A percentile compares a stretch with the other conserved stretches of the same genome.
Conservation (phyloP, 768 basidiomycete genomes). For the Dentipellis fragilis region DNA sequence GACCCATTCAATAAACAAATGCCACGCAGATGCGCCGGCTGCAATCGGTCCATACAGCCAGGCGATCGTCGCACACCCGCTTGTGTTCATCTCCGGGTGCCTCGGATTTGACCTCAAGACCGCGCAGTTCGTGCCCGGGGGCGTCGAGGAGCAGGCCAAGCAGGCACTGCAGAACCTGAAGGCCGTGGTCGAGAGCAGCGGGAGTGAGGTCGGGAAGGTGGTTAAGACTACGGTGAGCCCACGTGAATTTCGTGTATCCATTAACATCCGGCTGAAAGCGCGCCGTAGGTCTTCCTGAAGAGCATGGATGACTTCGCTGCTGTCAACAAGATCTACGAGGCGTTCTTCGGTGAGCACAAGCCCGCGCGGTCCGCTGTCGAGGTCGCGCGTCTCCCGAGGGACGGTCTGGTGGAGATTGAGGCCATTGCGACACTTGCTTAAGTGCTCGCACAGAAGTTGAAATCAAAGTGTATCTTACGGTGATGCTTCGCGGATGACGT, state of each 20-base stretch:
- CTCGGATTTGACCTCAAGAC: constrained; percentile 73
- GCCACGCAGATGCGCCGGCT: constrained; percentile 53
- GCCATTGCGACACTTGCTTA: constrained; percentile 47
- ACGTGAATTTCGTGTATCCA: background rate
- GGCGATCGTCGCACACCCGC: constrained; percentile 72
- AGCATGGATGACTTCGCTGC: constrained; percentile 82
- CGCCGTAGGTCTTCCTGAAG: constrained; percentile 76
- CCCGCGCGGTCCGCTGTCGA: constrained; percentile 77
- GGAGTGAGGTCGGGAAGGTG: constrained; percentile 69
- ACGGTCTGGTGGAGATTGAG: constrained; percentile 90
- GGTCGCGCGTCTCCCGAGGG: constrained; percentile 79
- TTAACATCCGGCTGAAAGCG: background rate
- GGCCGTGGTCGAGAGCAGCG: constrained; percentile 74
- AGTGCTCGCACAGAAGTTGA: background rate
- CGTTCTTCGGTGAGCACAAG: constrained; percentile 84
- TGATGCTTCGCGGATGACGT: no score
- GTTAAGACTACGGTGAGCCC: constrained; percentile 81
- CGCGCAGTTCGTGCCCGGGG: constrained; percentile 60
- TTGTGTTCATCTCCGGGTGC: constrained; percentile 85
- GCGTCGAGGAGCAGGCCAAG: constrained; percentile 69
- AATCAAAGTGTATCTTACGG: background rate
- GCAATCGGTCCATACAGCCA: constrained; percentile 86
- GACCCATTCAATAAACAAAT: background rate
- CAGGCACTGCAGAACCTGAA: constrained; percentile 84
- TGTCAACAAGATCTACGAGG: constrained; percentile 75